phyloP scores from a whole-genome alignment of 768 basidiomycete genomes.

The Imleria badia region DNA sequence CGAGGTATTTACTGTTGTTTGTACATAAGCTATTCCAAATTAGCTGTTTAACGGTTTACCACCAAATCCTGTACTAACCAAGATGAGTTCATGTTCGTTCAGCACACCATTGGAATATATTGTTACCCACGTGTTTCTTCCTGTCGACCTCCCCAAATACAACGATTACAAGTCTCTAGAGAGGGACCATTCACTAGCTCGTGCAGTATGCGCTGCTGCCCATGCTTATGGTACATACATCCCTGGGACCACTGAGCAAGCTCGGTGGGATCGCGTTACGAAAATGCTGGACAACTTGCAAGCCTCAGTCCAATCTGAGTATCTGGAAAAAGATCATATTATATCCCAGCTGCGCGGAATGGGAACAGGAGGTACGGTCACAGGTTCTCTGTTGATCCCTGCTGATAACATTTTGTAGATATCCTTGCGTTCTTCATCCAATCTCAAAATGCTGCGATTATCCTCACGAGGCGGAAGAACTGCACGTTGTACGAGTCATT shows the following conservation, averaged over 20 bases:
- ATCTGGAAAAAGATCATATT: background rate
- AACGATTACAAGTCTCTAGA: background rate
- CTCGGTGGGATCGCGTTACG: background rate
- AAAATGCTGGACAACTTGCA: background rate
- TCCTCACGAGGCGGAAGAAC: too few relatives aligned
- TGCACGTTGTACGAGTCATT: too few relatives aligned
- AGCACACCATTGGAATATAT: background rate
- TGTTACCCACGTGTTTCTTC: background rate
- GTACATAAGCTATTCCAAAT: too few relatives aligned
- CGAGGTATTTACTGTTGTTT: too few relatives aligned
- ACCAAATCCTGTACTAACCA: too few relatives aligned
- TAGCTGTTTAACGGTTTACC: too few relatives aligned
- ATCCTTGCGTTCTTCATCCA: too few relatives aligned
- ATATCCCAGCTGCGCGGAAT: too few relatives aligned
- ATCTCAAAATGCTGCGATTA: too few relatives aligned
- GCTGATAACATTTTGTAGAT: background rate
- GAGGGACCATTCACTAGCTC: background rate
- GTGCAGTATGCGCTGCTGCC: background rate
- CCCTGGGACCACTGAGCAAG: background rate
- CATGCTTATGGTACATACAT: background rate
- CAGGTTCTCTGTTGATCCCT: background rate
- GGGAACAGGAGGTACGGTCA: too few relatives aligned
- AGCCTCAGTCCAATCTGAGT: background rate
- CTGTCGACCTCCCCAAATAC: background rate
- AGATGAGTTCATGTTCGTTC: too few relatives aligned